Base-by-base conservation (phyloP, 805 yeast genomes). In the Ogataea nonfermentans region DNA sequence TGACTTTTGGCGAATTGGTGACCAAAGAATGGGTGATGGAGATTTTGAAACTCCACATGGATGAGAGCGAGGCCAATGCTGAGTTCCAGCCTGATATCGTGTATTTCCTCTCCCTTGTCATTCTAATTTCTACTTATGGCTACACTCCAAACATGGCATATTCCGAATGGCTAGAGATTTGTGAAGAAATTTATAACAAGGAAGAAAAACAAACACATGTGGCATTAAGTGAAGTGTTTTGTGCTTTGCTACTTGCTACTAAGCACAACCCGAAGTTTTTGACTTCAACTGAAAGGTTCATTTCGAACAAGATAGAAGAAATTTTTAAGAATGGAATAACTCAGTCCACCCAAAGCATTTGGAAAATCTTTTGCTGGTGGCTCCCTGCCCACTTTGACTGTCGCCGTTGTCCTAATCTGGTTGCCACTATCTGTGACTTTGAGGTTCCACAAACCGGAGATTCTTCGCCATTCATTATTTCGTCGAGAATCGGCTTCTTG, bases 351-450 rank as follows among this genome's bases (percentile, higher is more conserved):
- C 62, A 72, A 26, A 74, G 71, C 13, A 78, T 84, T 28, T 93
- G 97, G 97, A 70, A 71, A 24, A 73, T 87, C 0, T 74, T 86
- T 35, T 68, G 82, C 3, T 81, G 87, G 82, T 83, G 88, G 84
- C 54, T 79, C 1, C 84, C 88, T 0, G 60, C 78, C 0, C 81
- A 76, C 49, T 67, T 79, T 26, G 95, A 86, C 57, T 48, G 71
- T 34, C 74, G 96, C 55, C 72, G 96, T 42, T 72, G 76, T 39
- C 79, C 81, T 10, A 68, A 71, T 9, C 57, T 84, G 3, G 60
- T 70, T 15, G 56, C 65, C 22, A 62, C 65, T 7, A 63, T 84
- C 11, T 59, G 73, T 13, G 61, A 70, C 20, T 70, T 81, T 37
- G 61, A 68, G 3, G 54, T 80, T 12, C 75, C 74, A 39, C 57